Evolutionary conservation across 2,329 filamentous ascomycete species (phyloP).

Genomic region (Monilinia fructigena): DNA sequence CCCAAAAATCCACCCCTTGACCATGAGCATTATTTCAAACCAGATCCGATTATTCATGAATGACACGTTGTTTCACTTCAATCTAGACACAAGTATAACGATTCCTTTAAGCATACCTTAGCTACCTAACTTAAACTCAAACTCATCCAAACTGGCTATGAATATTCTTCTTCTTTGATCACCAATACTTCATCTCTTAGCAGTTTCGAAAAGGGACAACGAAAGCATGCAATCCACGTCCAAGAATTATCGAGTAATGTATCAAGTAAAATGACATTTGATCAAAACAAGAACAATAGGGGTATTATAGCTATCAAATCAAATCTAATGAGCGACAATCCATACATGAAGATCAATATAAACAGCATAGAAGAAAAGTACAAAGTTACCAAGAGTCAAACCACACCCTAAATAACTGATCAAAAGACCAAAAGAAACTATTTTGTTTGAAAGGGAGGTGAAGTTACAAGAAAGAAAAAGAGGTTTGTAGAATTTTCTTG

Average conservation of each 20-base stretch:
- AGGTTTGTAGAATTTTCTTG: neutral
- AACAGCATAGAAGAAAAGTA: neutral
- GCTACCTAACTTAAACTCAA: no score
- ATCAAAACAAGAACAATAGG: neutral
- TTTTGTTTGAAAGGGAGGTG: neutral
- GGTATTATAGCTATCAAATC: constrained; percentile 1
- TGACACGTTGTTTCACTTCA: no score
- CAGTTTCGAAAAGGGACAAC: no score
- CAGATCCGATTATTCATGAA: no score
- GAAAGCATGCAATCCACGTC: no score
- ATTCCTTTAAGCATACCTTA: no score
- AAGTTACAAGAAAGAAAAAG: constrained; percentile 6
- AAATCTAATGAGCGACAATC: neutral
- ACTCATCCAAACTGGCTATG: no score
- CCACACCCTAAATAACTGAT: constrained; percentile 4
- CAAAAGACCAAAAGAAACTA: neutral
- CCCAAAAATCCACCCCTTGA: no score
- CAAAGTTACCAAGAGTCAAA: neutral
- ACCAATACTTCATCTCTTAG: no score
- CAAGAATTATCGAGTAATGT: neutral
- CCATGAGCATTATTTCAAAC: no score
- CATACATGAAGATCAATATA: constrained; percentile 4
- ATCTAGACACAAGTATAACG: no score
- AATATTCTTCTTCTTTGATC: no score
- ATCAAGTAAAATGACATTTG: neutral